phyloP scores from a whole-genome alignment of 1,284 basidiomycete genomes.

The Spongispora temasekensis region DNA sequence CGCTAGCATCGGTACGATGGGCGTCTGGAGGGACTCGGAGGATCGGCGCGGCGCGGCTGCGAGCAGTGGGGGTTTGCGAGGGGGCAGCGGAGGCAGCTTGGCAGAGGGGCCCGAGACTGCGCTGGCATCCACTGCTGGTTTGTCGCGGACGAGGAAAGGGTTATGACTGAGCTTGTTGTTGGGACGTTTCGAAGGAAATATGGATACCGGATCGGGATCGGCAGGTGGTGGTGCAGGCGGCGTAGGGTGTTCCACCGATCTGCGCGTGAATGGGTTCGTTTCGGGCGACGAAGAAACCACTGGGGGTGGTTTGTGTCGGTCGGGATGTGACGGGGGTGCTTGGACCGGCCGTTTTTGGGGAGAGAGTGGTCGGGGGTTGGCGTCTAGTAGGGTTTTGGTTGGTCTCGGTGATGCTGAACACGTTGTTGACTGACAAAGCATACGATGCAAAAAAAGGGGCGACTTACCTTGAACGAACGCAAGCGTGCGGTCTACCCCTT shows the following conservation, averaged over 20 bases:
- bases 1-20: no score
- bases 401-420: constrained; percentile 20
- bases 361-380: constrained; percentile 15
- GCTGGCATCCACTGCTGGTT: constrained; percentile 5
- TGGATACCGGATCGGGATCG: constrained; percentile 26
- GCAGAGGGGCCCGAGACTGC: constrained; percentile 7
- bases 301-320: constrained; percentile 20
- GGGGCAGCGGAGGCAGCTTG: constrained; percentile 36
- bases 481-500: constrained; percentile 56
- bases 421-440: no score
- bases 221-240: background rate
- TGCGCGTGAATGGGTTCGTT: constrained; percentile 30
- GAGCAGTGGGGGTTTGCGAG: constrained; percentile 35
- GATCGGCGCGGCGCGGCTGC: constrained; percentile 23
- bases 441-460: background rate
- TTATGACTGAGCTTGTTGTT: constrained; percentile 34
- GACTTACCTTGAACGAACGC: constrained; percentile 71
- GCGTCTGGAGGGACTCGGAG: constrained; percentile 20
- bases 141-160: constrained; percentile 34
- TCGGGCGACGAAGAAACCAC: constrained; percentile 15
- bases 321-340: constrained; percentile 25
- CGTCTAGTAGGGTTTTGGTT: constrained; percentile 8
- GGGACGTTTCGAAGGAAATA: constrained; percentile 19
- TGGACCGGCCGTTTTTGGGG: constrained; percentile 21
- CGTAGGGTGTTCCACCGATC: constrained; percentile 18